These are phyloP conservation scores for Choiromyces venosus DNA, from an alignment of 495 filamentous ascomycete genomes.

Conservation along the genomic window DNA sequence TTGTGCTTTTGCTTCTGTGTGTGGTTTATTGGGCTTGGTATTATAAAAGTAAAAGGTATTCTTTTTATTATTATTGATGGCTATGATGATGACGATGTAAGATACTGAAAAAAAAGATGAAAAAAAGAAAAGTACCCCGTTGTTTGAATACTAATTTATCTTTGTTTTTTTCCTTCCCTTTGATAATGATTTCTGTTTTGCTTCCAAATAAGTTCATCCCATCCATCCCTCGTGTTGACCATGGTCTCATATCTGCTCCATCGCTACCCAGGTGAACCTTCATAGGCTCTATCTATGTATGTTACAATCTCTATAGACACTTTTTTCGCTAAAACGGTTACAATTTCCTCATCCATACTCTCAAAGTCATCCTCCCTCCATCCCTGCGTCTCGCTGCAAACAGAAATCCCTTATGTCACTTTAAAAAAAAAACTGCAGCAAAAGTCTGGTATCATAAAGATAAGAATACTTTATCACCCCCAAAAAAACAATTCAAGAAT, in stretches of 20 bases:
- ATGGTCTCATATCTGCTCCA: neutral
- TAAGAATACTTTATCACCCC: neutral
- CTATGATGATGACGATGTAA: neutral
- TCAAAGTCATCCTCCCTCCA: neutral
- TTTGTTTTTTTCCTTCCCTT: neutral
- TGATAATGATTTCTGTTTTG: neutral
- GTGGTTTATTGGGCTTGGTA: neutral
- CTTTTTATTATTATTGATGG: no score
- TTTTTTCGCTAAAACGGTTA: neutral
- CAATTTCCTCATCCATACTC: neutral
- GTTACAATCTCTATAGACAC: neutral
- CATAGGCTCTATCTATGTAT: neutral
- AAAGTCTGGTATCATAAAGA: neutral
- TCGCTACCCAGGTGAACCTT: neutral
- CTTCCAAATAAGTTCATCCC: neutral
- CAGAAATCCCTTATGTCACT: neutral
- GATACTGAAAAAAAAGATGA: no score
- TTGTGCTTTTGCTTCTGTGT: neutral
- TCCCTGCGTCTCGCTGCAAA: neutral
- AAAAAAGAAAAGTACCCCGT: neutral
- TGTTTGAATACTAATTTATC: neutral
- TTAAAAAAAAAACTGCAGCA: neutral
- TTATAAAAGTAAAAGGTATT: neutral
- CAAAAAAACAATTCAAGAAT: neutral
- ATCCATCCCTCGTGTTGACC: neutral